phyloP scores from a whole-genome alignment of 164 flowering plant species.

The Tetracentron sinense region DNA sequence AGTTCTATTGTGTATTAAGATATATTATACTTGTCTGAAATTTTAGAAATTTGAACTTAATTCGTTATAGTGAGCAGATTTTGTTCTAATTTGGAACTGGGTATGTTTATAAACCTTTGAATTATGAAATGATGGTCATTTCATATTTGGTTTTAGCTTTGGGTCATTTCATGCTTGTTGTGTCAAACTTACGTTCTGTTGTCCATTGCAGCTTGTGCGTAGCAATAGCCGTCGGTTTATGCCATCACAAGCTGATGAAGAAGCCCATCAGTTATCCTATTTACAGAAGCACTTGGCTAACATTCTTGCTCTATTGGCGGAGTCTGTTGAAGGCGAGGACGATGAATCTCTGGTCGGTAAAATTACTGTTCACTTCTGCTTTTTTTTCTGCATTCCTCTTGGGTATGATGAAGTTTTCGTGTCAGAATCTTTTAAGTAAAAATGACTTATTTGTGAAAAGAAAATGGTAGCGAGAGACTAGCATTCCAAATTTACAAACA shows the following conservation, averaged over 20 bases:
- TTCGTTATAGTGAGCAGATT: not conserved
- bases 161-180: not conserved
- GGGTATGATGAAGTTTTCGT: not conserved
- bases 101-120: not conserved
- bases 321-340: slow-evolving; percentile 76
- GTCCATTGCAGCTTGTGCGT: slow-evolving; percentile 73
- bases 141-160: not conserved
- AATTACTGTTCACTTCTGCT: not conserved
- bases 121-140: not conserved
- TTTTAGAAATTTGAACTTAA: not conserved
- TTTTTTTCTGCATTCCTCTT: not conserved
- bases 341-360: slow-evolving; percentile 80
- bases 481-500: not conserved
- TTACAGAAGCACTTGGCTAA: slow-evolving; percentile 89
- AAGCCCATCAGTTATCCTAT: slow-evolving; percentile 92
- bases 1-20: too few species aligned
- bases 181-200: not conserved
- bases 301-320: slow-evolving; percentile 80
- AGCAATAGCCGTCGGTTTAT: slow-evolving; percentile 86
- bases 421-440: not conserved
- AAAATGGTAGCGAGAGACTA: not conserved
- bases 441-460: not conserved
- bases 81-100: not conserved
- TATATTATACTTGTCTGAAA: not conserved
- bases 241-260: slow-evolving; percentile 98